These are phyloP conservation scores for Dioscorea dumetorum DNA, from an alignment of 106 monocot species.

Conservation along the genomic window DNA sequence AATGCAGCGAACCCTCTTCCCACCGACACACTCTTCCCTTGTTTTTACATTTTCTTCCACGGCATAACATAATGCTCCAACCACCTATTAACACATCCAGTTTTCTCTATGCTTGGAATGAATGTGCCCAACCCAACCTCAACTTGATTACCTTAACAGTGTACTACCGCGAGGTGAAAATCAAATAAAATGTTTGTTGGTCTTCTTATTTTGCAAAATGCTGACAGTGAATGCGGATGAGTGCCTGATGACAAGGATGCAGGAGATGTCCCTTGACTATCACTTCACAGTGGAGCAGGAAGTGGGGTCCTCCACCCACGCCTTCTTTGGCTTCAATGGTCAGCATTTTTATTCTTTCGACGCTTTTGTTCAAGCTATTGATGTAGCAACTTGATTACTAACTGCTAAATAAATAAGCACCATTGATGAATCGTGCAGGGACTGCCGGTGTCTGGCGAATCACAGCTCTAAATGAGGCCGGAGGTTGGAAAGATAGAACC, in stretches of 20 bases:
- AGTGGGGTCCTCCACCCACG: slow-evolving; percentile 33
- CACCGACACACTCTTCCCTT: no score
- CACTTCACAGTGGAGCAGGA: slow-evolving; percentile 46
- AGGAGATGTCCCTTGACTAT: slow-evolving; percentile 51
- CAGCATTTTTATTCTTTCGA: not conserved
- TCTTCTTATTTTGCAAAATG: not conserved
- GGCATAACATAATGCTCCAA: no score
- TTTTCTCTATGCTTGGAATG: no score
- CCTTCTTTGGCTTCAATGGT: slow-evolving; percentile 59
- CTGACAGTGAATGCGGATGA: slow-evolving; percentile 41
- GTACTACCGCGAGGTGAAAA: no score
- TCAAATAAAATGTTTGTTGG: no score
- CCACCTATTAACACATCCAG: no score
- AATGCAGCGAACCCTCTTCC: no score
- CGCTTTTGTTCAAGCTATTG: not conserved
- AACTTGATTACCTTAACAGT: no score
- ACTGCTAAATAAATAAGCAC: no score
- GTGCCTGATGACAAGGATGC: slow-evolving; percentile 52
- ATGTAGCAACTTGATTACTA: not conserved
- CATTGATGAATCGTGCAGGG: slow-evolving; percentile 10
- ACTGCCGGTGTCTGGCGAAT: slow-evolving; percentile 53
- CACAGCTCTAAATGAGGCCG: slow-evolving; percentile 36
- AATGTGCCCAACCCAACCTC: no score
- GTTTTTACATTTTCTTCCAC: no score
- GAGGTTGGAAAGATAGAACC: slow-evolving; percentile 45